Evolutionary conservation across 1,284 basidiomycete genomes (phyloP).

Genomic region (Sporisorium graminicola): DNA sequence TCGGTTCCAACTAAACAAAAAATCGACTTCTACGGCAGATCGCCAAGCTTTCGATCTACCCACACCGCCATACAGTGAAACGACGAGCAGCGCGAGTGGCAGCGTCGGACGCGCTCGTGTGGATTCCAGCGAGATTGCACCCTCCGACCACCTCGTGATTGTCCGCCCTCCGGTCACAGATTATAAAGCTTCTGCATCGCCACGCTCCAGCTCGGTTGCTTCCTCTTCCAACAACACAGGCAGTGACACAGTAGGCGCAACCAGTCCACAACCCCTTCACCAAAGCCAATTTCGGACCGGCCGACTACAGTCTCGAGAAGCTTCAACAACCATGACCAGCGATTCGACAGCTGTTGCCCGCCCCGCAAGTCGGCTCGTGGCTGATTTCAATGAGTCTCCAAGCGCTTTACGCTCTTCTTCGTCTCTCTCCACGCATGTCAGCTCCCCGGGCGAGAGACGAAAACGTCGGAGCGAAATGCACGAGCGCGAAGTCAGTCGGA

Average conservation of each 20-base stretch:
- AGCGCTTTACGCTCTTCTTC: conserved; percentile 23
- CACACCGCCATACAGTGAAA: conserved; percentile 49
- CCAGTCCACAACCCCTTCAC: conserved; percentile 22
- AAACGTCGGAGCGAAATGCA: conserved; percentile 50
- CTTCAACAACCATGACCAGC: background rate
- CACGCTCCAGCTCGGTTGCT: conserved; percentile 33
- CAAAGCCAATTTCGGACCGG: conserved; percentile 12
- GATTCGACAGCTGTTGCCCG: conserved; percentile 2
- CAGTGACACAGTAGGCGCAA: conserved; percentile 37
- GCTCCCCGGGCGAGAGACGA: conserved; percentile 26
- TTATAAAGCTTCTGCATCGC: background rate
- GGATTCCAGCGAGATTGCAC: conserved; percentile 17
- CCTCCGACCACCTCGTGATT: background rate
- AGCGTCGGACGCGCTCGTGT: conserved; percentile 35
- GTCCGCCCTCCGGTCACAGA: background rate
- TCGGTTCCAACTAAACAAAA: conserved; percentile 9
- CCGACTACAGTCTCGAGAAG: background rate
- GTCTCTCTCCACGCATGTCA: conserved; percentile 9
- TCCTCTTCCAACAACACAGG: conserved; percentile 41
- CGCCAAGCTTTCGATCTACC: conserved; percentile 21
- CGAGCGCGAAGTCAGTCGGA: conserved; percentile 52
- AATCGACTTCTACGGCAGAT: conserved; percentile 2
- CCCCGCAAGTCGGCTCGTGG: conserved; percentile 3
- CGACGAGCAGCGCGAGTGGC: conserved; percentile 38
- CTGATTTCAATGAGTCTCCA: conserved; percentile 11